Evolutionary conservation across 768 basidiomycete species (phyloP), one percentile per base, ranked within the genome.

Genomic region (Pisolithus microcarpus): DNA sequence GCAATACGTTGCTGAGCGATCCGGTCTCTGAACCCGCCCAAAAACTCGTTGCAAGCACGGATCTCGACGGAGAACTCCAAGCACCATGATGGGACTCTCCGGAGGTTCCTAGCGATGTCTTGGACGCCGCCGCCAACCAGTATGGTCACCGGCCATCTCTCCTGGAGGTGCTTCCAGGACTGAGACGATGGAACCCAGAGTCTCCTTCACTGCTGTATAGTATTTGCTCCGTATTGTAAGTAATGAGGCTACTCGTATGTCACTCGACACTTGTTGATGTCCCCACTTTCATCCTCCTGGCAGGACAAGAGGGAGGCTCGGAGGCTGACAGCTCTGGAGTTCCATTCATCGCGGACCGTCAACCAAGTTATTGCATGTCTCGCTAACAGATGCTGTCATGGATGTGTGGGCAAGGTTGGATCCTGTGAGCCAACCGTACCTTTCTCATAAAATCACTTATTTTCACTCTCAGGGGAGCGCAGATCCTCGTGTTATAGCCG

Each of bases 31-130:
- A 76, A 44, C 65, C 84, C 15, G 79, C 80, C 1, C 77, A 76
- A 54, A 73, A 77, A 51, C 74, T 91, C 2, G 64, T 91, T 19
- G 65, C 77, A 26, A 81, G 78, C 53, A 71, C 76, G 51, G 80
- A 79, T 40, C 61, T 88, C 1, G 73, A 74, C 26, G 65, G 68
- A 5, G 74, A 72, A n/a, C 72, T 66, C 19, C 66, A 67, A 4
- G 67, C 71, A 5, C 89, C 90, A 5, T 93, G 91, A 91, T 93
- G 90, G 89, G 75, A 82, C 49, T 67, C 59, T 18, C 24, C 53
- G 1, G 6, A 24, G n/a, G 50, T 54, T 21, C 52, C n/a, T 9
- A 34, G 44, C 19, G 42, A 49, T 10, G 46, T 54, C 28, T 21
- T 47, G 1, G 16, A 26, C 30, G 18, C 55, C 15, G 23, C 19